phyloP scores from a whole-genome alignment of 1,284 basidiomycete genomes.

The Trichosporon sp. region DNA sequence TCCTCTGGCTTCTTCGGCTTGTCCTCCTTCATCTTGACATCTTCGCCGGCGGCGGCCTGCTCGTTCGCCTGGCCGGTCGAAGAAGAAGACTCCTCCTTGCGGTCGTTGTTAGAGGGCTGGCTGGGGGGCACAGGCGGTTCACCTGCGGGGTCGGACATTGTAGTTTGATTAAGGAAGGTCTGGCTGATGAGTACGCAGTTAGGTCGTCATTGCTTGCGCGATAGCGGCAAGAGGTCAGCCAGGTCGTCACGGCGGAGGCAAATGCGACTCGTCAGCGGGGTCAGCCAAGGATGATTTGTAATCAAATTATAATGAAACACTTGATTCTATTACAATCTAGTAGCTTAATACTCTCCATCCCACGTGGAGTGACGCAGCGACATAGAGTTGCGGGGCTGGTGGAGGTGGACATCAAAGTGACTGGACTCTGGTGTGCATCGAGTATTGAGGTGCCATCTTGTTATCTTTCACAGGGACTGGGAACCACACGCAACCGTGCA shows the following conservation, averaged over 20 bases:
- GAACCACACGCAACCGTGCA: background rate
- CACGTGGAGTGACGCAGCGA: slow-evolving; percentile 14
- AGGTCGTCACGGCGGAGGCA: slow-evolving; percentile 13
- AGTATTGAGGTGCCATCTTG: too few relatives aligned
- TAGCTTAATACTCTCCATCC: background rate
- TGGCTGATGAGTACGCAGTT: background rate
- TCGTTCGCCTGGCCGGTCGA: slow-evolving; percentile 12
- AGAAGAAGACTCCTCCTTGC: slow-evolving; percentile 13
- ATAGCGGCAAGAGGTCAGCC: background rate
- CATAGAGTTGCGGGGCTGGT: background rate
- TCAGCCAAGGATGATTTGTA: background rate
- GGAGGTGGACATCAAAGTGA: background rate
- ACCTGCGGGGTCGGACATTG: slow-evolving; percentile 18
- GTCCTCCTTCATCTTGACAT: slow-evolving; percentile 21
- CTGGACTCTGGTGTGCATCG: background rate
- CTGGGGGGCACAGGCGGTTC: slow-evolving; percentile 18
- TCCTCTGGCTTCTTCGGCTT: slow-evolving; percentile 34
- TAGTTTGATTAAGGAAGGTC: background rate
- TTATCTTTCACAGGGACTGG: background rate
- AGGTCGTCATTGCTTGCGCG: slow-evolving; percentile 3
- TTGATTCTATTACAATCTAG: background rate
- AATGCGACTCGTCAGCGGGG: slow-evolving; percentile 20
- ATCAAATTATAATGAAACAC: background rate
- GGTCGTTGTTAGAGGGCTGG: slow-evolving; percentile 1
- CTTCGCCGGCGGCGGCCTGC: slow-evolving; percentile 14